Evolutionary conservation across 2,329 filamentous ascomycete genomes (phyloP), one percentile per base, ranked within the genome.

Genomic region (Colletotrichum zoysiae): DNA sequence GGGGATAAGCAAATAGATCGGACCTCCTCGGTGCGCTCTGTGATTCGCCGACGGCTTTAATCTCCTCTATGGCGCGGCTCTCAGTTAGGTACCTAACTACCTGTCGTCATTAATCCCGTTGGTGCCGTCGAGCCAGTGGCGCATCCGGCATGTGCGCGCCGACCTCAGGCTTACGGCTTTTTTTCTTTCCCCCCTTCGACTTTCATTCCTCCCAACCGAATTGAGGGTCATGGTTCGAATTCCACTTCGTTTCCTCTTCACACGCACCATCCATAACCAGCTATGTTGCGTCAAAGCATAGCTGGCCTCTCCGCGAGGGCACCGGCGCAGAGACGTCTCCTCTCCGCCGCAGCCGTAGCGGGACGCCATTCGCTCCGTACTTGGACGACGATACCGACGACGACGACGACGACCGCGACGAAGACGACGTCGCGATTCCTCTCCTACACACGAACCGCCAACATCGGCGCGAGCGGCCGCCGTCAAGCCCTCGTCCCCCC

Each of bases 401-500:
- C 40, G 20, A 20, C 42, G 44, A 63, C 57, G 50, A 20, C 18
- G 42, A 46, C 44, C 18, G n/a, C 57, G 26, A 50, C 66, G 51
- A 12, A 44, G 9, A 38, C 67, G 40, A 73, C 60, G 40, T 56
- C 55, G 40, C 20, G 67, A 60, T 16, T 40, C 38, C 53, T 46
- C n/a, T 46, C 59, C 26, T 53, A 61, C 8, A 59, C n/a, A n/a
- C 20, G 2, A 56, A 58, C 48, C n/a, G 50, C 33, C 8, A n/a
- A 40, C 48, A 62, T 60, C 16, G 59, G 60, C 42, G 55, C 71
- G 11, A 62, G 55, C 42, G 79, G 81, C 46, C 84, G 85, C 71
- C 93, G 90, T 78, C 85, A 91, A 74, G 89, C 91, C 18, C 88
- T 95, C 76, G 87, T 89, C 0, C 95, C 95, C 7, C 95, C 95